Evolutionary conservation across 139 green algal species (phyloP).

Genomic region (Chlamydomonas sp.): DNA sequence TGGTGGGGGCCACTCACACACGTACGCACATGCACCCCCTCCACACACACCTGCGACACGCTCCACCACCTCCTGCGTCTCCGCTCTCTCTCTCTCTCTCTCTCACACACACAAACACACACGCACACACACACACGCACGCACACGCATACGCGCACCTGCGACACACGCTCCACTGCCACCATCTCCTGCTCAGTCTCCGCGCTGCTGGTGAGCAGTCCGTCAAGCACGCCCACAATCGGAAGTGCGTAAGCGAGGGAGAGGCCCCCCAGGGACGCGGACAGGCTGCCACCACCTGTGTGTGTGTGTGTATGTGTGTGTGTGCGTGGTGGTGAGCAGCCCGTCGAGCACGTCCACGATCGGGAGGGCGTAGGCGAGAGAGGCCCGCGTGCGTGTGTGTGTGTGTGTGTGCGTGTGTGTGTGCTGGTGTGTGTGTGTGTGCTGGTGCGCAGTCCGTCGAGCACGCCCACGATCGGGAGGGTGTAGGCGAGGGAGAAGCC

Average conservation of each 20-base stretch:
- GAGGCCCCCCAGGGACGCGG: conserved; percentile 56
- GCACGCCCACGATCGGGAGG: conserved; percentile 65
- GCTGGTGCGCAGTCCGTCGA: conserved; percentile 64
- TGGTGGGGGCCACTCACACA: not conserved
- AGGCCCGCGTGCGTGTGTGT: not conserved
- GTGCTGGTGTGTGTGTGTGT: no score
- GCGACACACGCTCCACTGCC: conserved; percentile 61
- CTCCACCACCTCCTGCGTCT: not conserved
- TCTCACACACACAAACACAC: not conserved
- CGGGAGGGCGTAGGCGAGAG: conserved; percentile 68
- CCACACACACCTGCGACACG: not conserved
- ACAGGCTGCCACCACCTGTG: not conserved
- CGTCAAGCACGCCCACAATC: conserved; percentile 67
- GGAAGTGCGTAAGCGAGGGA: conserved; percentile 72
- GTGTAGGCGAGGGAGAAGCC: conserved; percentile 71
- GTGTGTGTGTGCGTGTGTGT: no score
- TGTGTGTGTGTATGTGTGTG: no score
- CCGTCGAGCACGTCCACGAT: conserved; percentile 67
- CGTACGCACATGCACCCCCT: not conserved
- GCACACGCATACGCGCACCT: not conserved
- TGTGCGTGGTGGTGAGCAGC: conserved; percentile 54
- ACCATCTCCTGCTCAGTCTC: conserved; percentile 81
- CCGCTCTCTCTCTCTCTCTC: not conserved
- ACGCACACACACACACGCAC: not conserved
- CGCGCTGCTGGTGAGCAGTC: conserved; percentile 55